Percentiles rank a stretch among this genome's conserved stretches.
Conservation (phyloP, 495 filamentous ascomycete species). For the Saxophila tyrrhenica region DNA sequence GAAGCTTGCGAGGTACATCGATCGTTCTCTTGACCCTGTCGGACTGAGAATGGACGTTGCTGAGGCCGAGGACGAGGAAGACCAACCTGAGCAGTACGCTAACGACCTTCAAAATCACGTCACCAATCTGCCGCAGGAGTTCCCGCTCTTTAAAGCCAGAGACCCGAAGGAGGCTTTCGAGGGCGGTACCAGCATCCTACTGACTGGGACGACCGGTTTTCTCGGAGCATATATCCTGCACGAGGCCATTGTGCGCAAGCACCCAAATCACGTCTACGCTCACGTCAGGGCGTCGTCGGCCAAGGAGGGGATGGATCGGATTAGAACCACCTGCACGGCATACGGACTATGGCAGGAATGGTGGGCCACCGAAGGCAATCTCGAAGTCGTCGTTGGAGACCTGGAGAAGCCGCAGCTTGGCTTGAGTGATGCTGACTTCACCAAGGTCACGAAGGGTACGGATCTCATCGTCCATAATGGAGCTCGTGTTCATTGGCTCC, state of each 20-base stretch:
- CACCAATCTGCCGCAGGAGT: conserved; percentile 3
- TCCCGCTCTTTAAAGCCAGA: conserved; percentile 35
- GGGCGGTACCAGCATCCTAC: conserved; percentile 48
- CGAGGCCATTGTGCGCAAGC: conserved; percentile 54
- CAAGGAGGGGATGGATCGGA: conserved; percentile 38
- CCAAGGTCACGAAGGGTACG: conserved; percentile 49
- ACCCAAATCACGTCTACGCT: conserved; percentile 57
- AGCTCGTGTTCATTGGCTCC: conserved; percentile 68
- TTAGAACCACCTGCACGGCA: conserved; percentile 43
- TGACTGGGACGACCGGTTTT: conserved; percentile 90
- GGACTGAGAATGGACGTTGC: conserved; percentile 24
- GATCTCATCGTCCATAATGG: conserved; percentile 88
- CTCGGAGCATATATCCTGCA: conserved; percentile 70
- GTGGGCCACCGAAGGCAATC: conserved; percentile 44
- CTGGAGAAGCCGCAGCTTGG: conserved; percentile 63
- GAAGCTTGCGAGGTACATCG: conserved; percentile 64
- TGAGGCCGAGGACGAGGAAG: conserved; percentile 18
- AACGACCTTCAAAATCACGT: conserved; percentile 22
- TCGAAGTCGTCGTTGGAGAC: conserved; percentile 61
- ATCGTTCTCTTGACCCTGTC: conserved; percentile 41
- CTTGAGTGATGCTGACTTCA: conserved; percentile 49
- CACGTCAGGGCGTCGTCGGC: conserved; percentile 60
- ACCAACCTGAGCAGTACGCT: conserved; percentile 18
- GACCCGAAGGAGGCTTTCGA: conserved; percentile 51
- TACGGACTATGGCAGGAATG: conserved; percentile 72